Evolutionary conservation across 805 yeast species (phyloP), one percentile per base, ranked within the genome.

Genomic region (Ascoidea asiatica): DNA sequence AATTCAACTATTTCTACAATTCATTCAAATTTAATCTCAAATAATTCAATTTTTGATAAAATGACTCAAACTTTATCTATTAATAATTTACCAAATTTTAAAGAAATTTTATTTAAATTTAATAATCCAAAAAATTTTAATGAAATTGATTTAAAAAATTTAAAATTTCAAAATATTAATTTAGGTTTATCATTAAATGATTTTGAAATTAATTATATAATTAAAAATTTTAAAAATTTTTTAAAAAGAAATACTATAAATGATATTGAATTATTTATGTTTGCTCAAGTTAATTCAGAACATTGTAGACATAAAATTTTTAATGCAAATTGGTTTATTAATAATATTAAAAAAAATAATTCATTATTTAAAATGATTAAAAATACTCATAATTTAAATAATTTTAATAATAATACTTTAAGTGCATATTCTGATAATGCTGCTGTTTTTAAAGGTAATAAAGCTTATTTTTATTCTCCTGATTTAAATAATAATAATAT

Each of bases 231-330:
- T 67, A 82, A 77, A 46, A 70, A 80, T 43, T 73, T 72, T 33
- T 67, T 81, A 52, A 78, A 81, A 41, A 78, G 97, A 63, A 86
- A 89, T 60, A 97, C 98, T 44, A n/a, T n/a, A n/a, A 90, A 97
- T 29, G 98, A 92, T 63, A 97, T 88, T 20, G 99, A 92, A 65
- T 71, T 92, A 50, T 92, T 92, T 65, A 92, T 92, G 97, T 92
- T 92, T 70, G 99, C 98, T 38, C 99, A 92, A 67, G 98, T 92
- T 53, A 92, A 92, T 70, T 88, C 97, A 21, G 99, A 92, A 66
- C 99, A 92, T 68, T 92, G 99, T 70, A 85, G 99, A 63, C 99
- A 92, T 69, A 92, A 92, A 69, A 92, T 92, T 53, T 92, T 92
- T 73, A 92, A 92, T 58, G 98, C 99, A 39, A 94, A 85, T 56